A percentile compares a stretch with the other conserved stretches of the same genome.
phyloP scores from a whole-genome alignment of 2,329 filamentous ascomycete genomes.

The Stagonosporopsis rhizophila region DNA sequence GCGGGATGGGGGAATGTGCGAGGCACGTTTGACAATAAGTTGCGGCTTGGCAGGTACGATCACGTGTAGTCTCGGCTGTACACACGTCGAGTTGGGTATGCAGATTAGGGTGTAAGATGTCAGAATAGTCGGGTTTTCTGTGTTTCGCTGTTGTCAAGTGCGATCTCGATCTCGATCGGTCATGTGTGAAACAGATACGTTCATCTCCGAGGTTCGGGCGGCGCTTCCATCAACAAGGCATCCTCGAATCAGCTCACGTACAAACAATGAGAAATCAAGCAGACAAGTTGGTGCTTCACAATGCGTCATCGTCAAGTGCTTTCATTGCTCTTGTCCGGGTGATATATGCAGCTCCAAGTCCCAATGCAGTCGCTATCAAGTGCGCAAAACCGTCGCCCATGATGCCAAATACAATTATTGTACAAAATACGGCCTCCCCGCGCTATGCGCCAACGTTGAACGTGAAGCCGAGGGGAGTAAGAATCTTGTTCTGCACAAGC shows the following conservation, averaged over 20 bases:
- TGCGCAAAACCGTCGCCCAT: constrained; percentile 17
- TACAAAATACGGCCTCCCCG: constrained; percentile 10
- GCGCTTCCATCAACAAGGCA: background rate
- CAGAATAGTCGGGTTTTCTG: background rate
- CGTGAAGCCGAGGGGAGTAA: constrained; percentile 57
- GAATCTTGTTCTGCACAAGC: constrained; percentile 77
- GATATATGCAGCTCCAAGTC: constrained; percentile 13
- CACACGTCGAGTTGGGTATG: background rate
- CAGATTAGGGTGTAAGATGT: background rate
- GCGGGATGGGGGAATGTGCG: constrained; percentile 7
- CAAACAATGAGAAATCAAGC: background rate
- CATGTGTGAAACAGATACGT: constrained; percentile 8
- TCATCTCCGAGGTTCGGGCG: constrained; percentile 11
- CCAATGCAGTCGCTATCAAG: constrained; percentile 21
- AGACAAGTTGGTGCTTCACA: too few relatives aligned
- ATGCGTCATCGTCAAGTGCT: constrained; percentile 10
- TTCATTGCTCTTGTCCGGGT: constrained; percentile 14
- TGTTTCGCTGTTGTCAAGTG: constrained; percentile 2
- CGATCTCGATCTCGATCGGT: background rate
- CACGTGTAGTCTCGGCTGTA: constrained; percentile 6
- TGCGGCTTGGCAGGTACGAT: constrained; percentile 14
- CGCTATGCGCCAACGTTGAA: constrained; percentile 24
- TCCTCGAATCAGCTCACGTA: constrained; percentile 2
- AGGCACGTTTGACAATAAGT: background rate
- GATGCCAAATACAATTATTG: constrained; percentile 19